A percentile compares a stretch with the other conserved stretches of the same genome.
phyloP scores from a whole-genome alignment of 352 stramenopile genomes.

The Phytophthora sojae region DNA sequence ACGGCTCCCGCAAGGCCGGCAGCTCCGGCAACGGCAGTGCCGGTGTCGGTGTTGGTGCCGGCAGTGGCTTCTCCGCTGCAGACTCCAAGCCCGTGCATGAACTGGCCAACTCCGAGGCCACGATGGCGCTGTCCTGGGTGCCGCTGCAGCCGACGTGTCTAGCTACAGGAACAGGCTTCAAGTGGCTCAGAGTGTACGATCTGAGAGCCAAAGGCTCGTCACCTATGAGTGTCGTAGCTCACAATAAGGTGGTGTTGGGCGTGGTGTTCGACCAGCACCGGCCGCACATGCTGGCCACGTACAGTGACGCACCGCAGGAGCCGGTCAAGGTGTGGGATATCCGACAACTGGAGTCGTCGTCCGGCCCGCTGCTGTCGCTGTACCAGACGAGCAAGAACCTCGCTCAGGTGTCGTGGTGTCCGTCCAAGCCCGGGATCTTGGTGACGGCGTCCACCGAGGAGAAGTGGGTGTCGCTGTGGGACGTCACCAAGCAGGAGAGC shows the following conservation, averaged over 20 bases:
- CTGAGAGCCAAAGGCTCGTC: constrained; percentile 60
- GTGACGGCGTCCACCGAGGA: constrained; percentile 81
- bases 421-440: constrained; percentile 81
- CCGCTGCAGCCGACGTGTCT: constrained; percentile 83
- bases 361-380: constrained; percentile 71
- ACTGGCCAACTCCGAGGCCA: constrained; percentile 86
- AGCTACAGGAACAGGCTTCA: constrained; percentile 86
- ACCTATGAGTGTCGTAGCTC: constrained; percentile 84
- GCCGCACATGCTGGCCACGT: constrained; percentile 84
- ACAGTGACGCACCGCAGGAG: constrained; percentile 83
- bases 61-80: constrained; percentile 35
- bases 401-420: constrained; percentile 84
- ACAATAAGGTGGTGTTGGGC: constrained; percentile 86
- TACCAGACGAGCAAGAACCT: constrained; percentile 80
- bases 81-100: constrained; percentile 78
- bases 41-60: constrained; percentile 31
- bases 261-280: constrained; percentile 86
- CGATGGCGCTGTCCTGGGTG: constrained; percentile 84
- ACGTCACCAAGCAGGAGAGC: constrained; percentile 73
- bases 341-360: constrained; percentile 73
- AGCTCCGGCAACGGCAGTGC: constrained; percentile 15
- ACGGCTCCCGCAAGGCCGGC: constrained; percentile 38
- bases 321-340: constrained; percentile 91
- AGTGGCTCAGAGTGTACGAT: constrained; percentile 90
- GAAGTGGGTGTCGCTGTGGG: constrained; percentile 87